Conservation (phyloP, 139 green algal species). For the Pleodorina starrii region DNA sequence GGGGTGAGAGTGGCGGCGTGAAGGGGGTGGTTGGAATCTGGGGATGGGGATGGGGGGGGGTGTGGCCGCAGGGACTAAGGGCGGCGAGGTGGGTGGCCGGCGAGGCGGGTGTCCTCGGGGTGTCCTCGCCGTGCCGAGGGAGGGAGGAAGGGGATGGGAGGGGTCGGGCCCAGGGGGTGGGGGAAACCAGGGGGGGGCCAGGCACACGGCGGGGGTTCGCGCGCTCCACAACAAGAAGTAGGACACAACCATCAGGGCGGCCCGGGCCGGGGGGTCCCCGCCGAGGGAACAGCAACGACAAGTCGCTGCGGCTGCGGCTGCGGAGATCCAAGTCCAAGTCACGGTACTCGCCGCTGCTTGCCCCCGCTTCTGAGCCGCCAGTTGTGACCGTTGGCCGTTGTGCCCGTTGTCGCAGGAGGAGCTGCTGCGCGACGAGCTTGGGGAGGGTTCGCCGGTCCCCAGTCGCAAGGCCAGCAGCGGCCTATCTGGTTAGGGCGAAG, state of each 20-base stretch:
- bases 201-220: no score
- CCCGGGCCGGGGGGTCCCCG: neutral
- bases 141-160: no score
- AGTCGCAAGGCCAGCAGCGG: neutral
- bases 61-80: neutral
- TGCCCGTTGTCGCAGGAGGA: conserved; percentile 4
- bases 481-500: no score
- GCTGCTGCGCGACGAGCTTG: conserved; percentile 14
- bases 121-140: no score
- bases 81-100: neutral
- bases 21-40: neutral
- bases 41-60: neutral
- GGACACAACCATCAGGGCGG: neutral
- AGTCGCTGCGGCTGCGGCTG: neutral
- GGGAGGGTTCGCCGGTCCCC: neutral
- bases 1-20: neutral
- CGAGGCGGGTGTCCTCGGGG: neutral
- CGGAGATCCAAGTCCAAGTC: neutral
- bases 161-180: no score
- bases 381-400: neutral
- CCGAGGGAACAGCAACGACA: neutral
- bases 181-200: no score
- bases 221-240: neutral
- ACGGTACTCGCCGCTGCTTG: no score
- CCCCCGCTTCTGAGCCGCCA: neutral